A percentile compares a stretch with the other conserved stretches of the same genome.
phyloP scores from a whole-genome alignment of 148 eudicot genomes.

The Rhododendron simsii region DNA sequence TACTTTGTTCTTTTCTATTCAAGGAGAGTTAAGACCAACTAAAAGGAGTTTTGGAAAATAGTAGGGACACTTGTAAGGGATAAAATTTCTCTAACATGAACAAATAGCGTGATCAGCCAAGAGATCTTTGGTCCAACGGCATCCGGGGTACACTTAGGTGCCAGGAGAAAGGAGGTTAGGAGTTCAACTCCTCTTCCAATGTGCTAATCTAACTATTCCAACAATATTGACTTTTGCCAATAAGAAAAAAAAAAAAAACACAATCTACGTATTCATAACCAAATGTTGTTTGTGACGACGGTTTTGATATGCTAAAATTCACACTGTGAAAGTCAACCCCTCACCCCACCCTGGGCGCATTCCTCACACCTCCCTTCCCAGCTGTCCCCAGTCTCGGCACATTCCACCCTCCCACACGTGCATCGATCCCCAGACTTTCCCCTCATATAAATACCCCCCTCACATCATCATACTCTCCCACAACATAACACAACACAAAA shows the following conservation, averaged over 20 bases:
- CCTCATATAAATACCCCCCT: not conserved
- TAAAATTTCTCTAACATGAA: not conserved
- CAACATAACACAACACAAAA: not conserved
- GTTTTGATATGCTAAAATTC: too few species aligned
- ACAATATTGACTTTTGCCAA: too few species aligned
- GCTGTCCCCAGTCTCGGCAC: not conserved
- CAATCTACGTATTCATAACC: not conserved
- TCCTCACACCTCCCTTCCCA: not conserved
- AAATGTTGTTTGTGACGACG: not conserved
- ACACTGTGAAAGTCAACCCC: not conserved
- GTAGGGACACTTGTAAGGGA: not conserved
- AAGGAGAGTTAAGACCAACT: not conserved
- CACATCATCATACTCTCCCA: not conserved
- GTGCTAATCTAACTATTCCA: too few species aligned
- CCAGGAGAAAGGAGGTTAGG: not conserved
- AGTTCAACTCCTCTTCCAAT: not conserved
- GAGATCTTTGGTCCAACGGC: not conserved
- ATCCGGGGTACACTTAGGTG: not conserved
- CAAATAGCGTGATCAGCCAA: not conserved
- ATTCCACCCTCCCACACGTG: not conserved
- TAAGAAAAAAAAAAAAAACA: too few species aligned
- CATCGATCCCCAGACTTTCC: not conserved
- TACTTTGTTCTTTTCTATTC: constrained; percentile 4
- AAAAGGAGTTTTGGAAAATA: not conserved
- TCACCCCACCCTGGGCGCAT: not conserved